Evolutionary conservation across 345 rosid species (phyloP).

Genomic region (Hypericum androsaemum): DNA sequence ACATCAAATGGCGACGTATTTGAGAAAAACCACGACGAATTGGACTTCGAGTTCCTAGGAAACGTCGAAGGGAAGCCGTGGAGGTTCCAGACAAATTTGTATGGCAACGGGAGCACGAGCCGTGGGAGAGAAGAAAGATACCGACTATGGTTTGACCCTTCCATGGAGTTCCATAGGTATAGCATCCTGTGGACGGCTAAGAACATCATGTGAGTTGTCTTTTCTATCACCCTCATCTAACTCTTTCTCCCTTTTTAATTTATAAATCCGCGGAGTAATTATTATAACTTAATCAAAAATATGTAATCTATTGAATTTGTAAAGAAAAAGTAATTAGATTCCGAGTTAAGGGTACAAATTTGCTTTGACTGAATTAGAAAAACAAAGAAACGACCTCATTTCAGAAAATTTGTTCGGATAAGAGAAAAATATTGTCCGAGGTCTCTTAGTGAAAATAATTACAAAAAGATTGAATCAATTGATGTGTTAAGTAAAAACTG

Average conservation of each 20-base stretch:
- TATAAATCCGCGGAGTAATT: background rate
- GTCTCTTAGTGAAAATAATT: no score
- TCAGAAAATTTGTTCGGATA: no score
- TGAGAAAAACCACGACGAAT: constrained; percentile 73
- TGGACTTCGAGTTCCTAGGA: constrained; percentile 92
- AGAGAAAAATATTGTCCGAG: no score
- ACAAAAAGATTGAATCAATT: no score
- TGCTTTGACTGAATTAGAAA: no score
- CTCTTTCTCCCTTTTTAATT: background rate
- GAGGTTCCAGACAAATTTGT: constrained; percentile 89
- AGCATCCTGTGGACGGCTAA: constrained; percentile 78
- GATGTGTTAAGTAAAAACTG: no score
- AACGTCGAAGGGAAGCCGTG: constrained; percentile 75
- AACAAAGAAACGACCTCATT: no score
- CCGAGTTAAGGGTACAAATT: no score
- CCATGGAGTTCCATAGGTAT: constrained; percentile 70
- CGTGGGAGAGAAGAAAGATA: constrained; percentile 94
- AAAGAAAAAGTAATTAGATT: no score
- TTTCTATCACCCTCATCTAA: background rate
- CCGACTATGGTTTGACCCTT: constrained; percentile 87
- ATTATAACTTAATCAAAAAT: no score
- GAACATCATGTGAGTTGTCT: constrained; percentile 56
- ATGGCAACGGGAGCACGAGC: constrained; percentile 76
- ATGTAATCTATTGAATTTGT: no score
- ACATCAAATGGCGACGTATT: constrained; percentile 80